Conservation (phyloP, 768 basidiomycete genomes). For the Hypsizygus marmoreus region DNA sequence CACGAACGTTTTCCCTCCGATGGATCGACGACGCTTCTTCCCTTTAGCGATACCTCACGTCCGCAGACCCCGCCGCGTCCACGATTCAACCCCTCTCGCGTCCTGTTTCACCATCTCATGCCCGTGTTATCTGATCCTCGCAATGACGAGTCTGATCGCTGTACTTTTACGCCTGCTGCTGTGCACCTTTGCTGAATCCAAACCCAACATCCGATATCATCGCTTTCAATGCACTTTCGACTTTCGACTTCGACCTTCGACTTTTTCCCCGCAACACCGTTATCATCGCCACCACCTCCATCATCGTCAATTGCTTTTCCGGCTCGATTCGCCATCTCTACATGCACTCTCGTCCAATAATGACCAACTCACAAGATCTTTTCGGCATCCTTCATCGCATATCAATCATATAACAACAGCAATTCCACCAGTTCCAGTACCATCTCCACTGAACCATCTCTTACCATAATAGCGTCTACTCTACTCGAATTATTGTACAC, state of each 20-base stretch:
- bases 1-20: neutral
- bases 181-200: constrained; percentile 14
- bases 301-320: neutral
- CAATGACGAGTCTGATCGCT: constrained; percentile 27
- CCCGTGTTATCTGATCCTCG: constrained; percentile 49
- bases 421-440: neutral
- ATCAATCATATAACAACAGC: neutral
- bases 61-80: constrained; percentile 35
- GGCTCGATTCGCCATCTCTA: neutral
- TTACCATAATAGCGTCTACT: constrained; percentile 1
- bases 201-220: neutral
- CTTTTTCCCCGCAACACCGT: neutral
- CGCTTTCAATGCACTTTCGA: neutral
- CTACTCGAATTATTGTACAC: neutral
- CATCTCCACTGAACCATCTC: constrained; percentile 3
- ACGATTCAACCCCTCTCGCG: constrained; percentile 47
- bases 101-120: constrained; percentile 63
- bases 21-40: too few relatives aligned
- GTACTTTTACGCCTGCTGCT: constrained; percentile 30
- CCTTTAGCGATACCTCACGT: constrained; percentile 12
- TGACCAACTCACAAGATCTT: too few relatives aligned
- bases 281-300: neutral
- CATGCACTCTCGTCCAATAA: too few relatives aligned
- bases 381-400: neutral
- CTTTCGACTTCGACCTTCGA: neutral